A percentile compares a stretch with the other conserved stretches of the same genome.
These are phyloP conservation scores for Lactarius evosmus DNA, from an alignment of 768 basidiomycete genomes.

Conservation along the genomic window DNA sequence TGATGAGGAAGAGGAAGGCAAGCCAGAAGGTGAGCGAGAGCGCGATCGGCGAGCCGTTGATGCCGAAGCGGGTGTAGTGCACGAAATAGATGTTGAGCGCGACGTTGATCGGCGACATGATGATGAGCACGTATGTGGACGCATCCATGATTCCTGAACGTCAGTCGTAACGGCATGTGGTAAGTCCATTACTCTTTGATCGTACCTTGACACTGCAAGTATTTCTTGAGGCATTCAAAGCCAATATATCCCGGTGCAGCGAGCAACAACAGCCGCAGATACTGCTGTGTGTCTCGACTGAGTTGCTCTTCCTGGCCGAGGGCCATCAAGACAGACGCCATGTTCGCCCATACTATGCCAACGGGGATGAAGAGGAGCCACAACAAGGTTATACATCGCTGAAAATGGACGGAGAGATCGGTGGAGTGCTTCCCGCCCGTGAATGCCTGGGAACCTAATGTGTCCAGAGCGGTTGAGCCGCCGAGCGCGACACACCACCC, in stretches of 20 bases:
- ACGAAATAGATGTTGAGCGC: conserved; percentile 57
- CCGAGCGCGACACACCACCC: conserved; percentile 78
- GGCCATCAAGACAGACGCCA: conserved; percentile 56
- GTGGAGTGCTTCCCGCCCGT: conserved; percentile 58
- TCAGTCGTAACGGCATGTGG: not conserved
- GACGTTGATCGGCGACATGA: conserved; percentile 65
- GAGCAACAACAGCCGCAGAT: conserved; percentile 59
- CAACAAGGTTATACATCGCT: conserved; percentile 63
- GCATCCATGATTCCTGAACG: conserved; percentile 67
- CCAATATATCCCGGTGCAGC: conserved; percentile 73
- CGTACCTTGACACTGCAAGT: conserved; percentile 73
- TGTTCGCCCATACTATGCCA: conserved; percentile 58
- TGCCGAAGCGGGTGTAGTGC: conserved; percentile 58
- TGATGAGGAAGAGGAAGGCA: conserved; percentile 53
- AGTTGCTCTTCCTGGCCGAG: conserved; percentile 60
- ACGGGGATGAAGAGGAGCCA: conserved; percentile 66
- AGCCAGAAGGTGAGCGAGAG: conserved; percentile 70
- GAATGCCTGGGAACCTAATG: conserved; percentile 73
- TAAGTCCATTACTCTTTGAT: not conserved
- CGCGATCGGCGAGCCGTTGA: conserved; percentile 65
- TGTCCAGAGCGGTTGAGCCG: conserved; percentile 76
- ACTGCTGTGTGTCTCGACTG: conserved; percentile 57
- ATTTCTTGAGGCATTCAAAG: conserved; percentile 76
- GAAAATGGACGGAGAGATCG: conserved; percentile 68
- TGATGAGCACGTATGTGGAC: conserved; percentile 59